Percentiles rank a stretch among this genome's conserved stretches.
Conservation (phyloP, 495 filamentous ascomycete genomes). For the Penicillium herquei region DNA sequence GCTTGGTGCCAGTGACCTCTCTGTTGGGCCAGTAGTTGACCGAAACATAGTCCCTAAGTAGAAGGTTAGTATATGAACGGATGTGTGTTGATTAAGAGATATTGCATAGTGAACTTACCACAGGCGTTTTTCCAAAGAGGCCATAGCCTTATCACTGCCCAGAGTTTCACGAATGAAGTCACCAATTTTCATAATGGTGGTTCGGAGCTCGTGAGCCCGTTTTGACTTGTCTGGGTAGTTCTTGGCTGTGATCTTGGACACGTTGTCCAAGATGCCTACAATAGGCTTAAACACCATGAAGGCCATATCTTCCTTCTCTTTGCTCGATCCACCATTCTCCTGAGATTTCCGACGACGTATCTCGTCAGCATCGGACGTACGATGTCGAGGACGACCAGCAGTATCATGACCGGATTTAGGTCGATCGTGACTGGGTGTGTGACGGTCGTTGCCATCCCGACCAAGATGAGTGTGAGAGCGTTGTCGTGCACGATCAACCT, state of each 20-base stretch:
- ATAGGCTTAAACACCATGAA: slow-evolving; percentile 59
- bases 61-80: slow-evolving; percentile 3
- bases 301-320: slow-evolving; percentile 52
- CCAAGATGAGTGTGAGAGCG: slow-evolving; percentile 48
- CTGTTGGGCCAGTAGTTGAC: slow-evolving; percentile 52
- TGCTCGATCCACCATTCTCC: slow-evolving; percentile 42
- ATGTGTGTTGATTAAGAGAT: background rate
- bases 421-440: slow-evolving; percentile 44
- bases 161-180: slow-evolving; percentile 44
- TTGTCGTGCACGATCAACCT: slow-evolving; percentile 49
- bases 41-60: slow-evolving; percentile 45
- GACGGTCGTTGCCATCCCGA: slow-evolving; percentile 48
- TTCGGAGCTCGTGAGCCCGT: slow-evolving; percentile 48
- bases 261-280: slow-evolving; percentile 54
- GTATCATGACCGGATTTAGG: slow-evolving; percentile 34
- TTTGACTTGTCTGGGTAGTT: slow-evolving; percentile 58
- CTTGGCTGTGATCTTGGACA: slow-evolving; percentile 62
- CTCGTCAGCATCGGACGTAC: slow-evolving; percentile 42
- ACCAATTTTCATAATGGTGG: slow-evolving; percentile 48
- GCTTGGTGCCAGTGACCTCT: slow-evolving; percentile 41
- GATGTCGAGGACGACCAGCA: slow-evolving; percentile 33
- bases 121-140: slow-evolving; percentile 43
- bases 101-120: slow-evolving; percentile 39
- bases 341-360: slow-evolving; percentile 40
- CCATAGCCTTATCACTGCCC: slow-evolving; percentile 31